phyloP scores from a whole-genome alignment of 139 green algal species.

The Raphidocelis subcapitata region DNA sequence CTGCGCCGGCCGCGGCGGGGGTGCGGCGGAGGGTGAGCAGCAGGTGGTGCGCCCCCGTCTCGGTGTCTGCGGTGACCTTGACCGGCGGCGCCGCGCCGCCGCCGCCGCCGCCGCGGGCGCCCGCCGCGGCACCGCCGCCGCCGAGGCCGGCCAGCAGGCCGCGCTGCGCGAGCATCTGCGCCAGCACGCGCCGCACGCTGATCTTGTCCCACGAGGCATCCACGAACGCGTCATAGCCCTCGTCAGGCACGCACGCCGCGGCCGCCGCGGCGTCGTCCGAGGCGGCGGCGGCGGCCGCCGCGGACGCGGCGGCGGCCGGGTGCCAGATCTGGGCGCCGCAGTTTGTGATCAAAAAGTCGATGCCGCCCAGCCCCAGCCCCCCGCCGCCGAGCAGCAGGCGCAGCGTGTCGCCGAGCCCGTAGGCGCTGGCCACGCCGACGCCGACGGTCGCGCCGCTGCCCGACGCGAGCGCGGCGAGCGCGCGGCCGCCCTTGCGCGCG shows the following conservation, averaged over 20 bases:
- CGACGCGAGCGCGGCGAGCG: conserved; percentile 7
- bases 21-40: conserved; percentile 1
- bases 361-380: conserved; percentile 7
- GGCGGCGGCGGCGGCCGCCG: not conserved
- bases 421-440: conserved; percentile 18
- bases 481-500: conserved; percentile 17
- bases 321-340: conserved; percentile 45
- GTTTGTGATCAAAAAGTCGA: conserved; percentile 58
- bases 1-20: no score
- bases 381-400: conserved; percentile 24
- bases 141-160: conserved; percentile 9
- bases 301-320: not conserved
- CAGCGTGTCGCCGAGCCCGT: conserved; percentile 16
- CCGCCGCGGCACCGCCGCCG: not conserved
- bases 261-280: no score
- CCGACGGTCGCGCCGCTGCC: conserved; percentile 9
- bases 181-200: conserved; percentile 13
- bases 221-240: conserved; percentile 55
- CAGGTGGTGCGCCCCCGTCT: conserved; percentile 26
- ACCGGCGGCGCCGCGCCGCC: not conserved
- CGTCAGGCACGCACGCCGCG: conserved; percentile 43
- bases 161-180: conserved; percentile 12
- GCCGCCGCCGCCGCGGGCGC: conserved; percentile 2
- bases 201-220: conserved; percentile 53
- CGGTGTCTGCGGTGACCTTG: conserved; percentile 8